Base-by-base conservation (phyloP, 192 early-diverging fungal species). In the Podila epigama region DNA sequence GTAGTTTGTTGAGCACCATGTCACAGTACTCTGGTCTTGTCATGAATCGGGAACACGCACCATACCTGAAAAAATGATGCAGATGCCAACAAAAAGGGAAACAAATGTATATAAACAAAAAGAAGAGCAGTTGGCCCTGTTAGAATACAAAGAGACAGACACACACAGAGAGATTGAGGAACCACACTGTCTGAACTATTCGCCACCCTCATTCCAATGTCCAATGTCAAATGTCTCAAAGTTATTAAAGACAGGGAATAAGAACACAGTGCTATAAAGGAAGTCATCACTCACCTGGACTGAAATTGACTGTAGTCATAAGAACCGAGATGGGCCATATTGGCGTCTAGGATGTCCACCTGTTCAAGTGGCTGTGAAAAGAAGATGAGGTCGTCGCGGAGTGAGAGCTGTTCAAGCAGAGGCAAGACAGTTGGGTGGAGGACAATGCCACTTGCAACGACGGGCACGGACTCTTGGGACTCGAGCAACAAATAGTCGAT, bases 401-500 rank as follows among this genome's bases (percentile, higher is more conserved):
- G 66, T 0, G 36, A 58, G n/a, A 77, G 66, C 36, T 77, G 73
- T 22, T 77, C 73, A 28, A 77, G 44, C 16, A 77, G 56, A 28
- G 73, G 66, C 2, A 77, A 34, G 36, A 77, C 50, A 2, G 60
- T 77, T 37, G 73, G 73, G 44, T 77, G 73, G 25, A 77, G 56
- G n/a, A 60, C 51, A 9, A 77, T 63, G 0, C 58, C 73, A 12
- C 73, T 66, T 58, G 73, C 73, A 31, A 54, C 44, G 35, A 63
- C 60, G 29, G 73, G 73, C 20, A 77, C 60, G 12, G 73, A 68
- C 44, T 68, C 73, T 5, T 44, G 44, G 27, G 32, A 32, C 40
- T 81, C 80, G 0, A 81, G 53, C 1, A 81, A 40, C 18, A 77
- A 20, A 27, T 81, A 81, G 65, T 81, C 72, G 25, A 81, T 63